These are phyloP conservation scores for Crithidia acanthocephali DNA, from an alignment of 208 protist genomes.

Conservation along the genomic window DNA sequence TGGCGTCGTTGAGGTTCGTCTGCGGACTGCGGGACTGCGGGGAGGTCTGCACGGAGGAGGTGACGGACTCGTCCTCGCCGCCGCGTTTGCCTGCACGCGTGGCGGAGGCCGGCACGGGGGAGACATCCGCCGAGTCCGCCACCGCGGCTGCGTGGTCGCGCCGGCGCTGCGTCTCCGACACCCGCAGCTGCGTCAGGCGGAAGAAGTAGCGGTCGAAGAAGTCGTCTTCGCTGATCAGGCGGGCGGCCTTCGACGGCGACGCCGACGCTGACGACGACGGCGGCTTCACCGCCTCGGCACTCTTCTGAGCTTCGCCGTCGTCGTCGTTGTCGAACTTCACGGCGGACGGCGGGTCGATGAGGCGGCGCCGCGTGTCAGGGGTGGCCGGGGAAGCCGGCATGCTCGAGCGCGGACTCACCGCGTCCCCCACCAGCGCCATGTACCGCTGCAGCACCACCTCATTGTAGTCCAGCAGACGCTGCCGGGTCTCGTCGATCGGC, in stretches of 20 bases:
- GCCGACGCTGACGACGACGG: neutral
- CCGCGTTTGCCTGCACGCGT: neutral
- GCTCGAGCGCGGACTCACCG: conserved; percentile 40
- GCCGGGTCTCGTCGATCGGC: conserved; percentile 44
- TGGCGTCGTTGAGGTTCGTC: conserved; percentile 7
- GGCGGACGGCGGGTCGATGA: conserved; percentile 1
- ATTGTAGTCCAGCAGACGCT: conserved; percentile 74
- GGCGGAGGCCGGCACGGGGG: conserved; percentile 2
- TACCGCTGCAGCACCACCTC: conserved; percentile 62
- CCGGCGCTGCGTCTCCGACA: conserved; percentile 37
- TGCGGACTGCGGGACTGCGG: conserved; percentile 7
- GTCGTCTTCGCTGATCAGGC: conserved; percentile 51
- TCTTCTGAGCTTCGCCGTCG: neutral
- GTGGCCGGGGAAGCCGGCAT: conserved; percentile 24
- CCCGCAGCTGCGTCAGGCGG: conserved; percentile 75
- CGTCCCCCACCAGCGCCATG: conserved; percentile 55
- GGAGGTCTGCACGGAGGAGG: neutral
- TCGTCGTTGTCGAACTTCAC: conserved; percentile 1
- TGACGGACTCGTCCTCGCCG: neutral
- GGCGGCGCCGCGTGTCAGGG: conserved; percentile 5
- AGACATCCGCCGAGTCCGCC: neutral
- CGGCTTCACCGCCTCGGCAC: neutral
- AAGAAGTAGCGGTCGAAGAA: conserved; percentile 91
- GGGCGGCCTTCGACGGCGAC: neutral
- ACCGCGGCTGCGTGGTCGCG: conserved; percentile 8